These are phyloP conservation scores for Aureobasidium namibiae DNA, from an alignment of 2,329 filamentous ascomycete genomes.

Conservation along the genomic window DNA sequence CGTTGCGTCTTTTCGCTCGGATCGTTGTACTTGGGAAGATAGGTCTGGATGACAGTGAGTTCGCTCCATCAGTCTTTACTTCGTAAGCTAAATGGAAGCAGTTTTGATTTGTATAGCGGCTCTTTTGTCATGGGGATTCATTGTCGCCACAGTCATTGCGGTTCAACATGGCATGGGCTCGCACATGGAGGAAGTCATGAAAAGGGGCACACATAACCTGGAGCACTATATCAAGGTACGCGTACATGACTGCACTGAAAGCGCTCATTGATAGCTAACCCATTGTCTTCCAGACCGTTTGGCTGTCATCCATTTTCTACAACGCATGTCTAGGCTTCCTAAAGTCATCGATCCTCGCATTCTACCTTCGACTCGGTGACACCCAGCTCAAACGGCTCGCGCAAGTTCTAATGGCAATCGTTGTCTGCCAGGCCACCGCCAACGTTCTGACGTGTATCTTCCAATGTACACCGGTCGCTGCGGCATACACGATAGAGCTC, in stretches of 20 bases:
- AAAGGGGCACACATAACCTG: neutral
- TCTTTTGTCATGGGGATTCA: constrained; percentile 1
- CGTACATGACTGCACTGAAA: neutral
- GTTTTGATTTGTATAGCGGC: neutral
- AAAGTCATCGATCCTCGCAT: neutral
- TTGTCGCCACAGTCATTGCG: neutral
- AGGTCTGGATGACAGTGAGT: constrained; percentile 3
- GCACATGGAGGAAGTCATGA: neutral
- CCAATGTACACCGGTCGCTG: neutral
- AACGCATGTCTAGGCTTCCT: constrained; percentile 5
- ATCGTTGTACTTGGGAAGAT: constrained; percentile 4
- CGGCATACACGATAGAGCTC: neutral
- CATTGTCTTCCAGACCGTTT: neutral
- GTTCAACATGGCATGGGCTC: neutral
- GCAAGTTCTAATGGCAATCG: neutral
- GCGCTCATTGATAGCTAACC: neutral
- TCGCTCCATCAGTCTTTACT: neutral
- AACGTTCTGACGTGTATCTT: constrained; percentile 9
- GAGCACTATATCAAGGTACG: neutral
- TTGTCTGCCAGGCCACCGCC: neutral
- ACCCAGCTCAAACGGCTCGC: neutral
- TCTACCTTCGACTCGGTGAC: constrained; percentile 8
- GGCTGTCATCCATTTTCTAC: constrained; percentile 6
- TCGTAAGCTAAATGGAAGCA: neutral
- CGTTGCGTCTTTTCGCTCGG: neutral